A percentile compares a stretch with the other conserved stretches of the same genome.
phyloP scores from a whole-genome alignment of 495 filamentous ascomycete species.

The Filosporella fistucella region DNA sequence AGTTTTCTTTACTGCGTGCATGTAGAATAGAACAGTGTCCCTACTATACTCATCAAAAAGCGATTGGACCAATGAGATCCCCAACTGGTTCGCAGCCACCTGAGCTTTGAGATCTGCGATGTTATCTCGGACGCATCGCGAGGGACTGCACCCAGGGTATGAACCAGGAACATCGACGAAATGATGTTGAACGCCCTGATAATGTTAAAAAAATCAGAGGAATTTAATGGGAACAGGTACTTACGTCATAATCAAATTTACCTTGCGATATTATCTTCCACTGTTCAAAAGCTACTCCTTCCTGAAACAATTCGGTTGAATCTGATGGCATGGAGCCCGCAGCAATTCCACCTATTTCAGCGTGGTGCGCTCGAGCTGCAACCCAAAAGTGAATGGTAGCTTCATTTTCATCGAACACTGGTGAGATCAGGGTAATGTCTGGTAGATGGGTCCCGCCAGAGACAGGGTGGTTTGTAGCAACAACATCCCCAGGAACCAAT shows the following conservation, averaged over 20 bases:
- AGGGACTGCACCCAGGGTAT: conserved; percentile 25
- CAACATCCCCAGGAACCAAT: conserved; percentile 22
- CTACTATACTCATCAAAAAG: conserved; percentile 25
- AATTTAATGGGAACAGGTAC: too few relatives aligned
- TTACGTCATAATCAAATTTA: conserved; percentile 26
- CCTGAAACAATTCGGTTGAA: conserved; percentile 25
- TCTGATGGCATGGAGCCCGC: conserved; percentile 27
- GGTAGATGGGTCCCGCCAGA: conserved; percentile 27
- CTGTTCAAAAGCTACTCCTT: conserved; percentile 27
- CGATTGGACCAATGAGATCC: conserved; percentile 23
- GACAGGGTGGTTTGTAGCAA: conserved; percentile 39
- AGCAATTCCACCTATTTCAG: conserved; percentile 51
- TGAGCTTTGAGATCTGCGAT: conserved; percentile 29
- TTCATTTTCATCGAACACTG: conserved; percentile 23
- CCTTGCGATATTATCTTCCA: conserved; percentile 25
- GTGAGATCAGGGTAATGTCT: conserved; percentile 26
- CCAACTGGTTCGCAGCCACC: conserved; percentile 28
- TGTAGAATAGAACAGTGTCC: conserved; percentile 56
- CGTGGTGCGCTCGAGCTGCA: conserved; percentile 30
- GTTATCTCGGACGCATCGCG: conserved; percentile 27
- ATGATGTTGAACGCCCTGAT: too few relatives aligned
- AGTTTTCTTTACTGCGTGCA: conserved; percentile 35
- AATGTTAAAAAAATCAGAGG: too few relatives aligned
- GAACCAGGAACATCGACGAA: conserved; percentile 33
- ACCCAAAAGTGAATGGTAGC: conserved; percentile 48